Conservation (phyloP, 257 asterid species). For the Salvia hispanica region DNA sequence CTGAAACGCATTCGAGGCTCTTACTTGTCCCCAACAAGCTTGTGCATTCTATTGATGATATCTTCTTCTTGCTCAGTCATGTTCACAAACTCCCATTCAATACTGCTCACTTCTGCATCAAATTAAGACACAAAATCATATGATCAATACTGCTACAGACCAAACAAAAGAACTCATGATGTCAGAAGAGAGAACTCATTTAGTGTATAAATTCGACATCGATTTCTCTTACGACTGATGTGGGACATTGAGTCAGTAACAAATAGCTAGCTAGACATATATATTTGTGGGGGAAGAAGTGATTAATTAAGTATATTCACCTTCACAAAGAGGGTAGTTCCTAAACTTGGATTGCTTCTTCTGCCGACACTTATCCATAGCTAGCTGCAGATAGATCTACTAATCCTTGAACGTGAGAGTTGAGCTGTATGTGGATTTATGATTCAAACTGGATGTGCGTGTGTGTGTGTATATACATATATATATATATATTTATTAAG, state of each 20-base stretch:
- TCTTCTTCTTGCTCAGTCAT: conserved; percentile 75
- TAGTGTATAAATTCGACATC: too few species aligned
- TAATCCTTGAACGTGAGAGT: neutral
- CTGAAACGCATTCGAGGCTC: neutral
- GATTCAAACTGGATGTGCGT: conserved; percentile 8
- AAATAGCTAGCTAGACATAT: too few species aligned
- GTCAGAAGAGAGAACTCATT: too few species aligned
- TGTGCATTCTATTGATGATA: conserved; percentile 70
- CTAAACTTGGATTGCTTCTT: conserved; percentile 29
- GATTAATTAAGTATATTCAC: conserved; percentile 12
- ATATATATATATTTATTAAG: neutral
- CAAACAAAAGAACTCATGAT: too few species aligned
- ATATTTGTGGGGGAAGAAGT: too few species aligned
- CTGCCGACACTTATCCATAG: conserved; percentile 38
- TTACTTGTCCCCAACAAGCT: conserved; percentile 76
- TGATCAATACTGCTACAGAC: too few species aligned
- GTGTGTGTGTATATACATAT: neutral
- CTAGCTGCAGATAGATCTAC: conserved; percentile 1
- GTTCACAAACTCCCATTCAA: conserved; percentile 60
- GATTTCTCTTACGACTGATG: too few species aligned
- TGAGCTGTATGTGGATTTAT: neutral
- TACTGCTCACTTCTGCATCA: conserved; percentile 68
- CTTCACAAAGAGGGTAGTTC: conserved; percentile 26
- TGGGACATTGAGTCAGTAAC: too few species aligned
- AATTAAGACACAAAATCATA: neutral